These are phyloP conservation scores for Plantago ovata DNA, from an alignment of 257 asterid genomes.

Conservation along the genomic window DNA sequence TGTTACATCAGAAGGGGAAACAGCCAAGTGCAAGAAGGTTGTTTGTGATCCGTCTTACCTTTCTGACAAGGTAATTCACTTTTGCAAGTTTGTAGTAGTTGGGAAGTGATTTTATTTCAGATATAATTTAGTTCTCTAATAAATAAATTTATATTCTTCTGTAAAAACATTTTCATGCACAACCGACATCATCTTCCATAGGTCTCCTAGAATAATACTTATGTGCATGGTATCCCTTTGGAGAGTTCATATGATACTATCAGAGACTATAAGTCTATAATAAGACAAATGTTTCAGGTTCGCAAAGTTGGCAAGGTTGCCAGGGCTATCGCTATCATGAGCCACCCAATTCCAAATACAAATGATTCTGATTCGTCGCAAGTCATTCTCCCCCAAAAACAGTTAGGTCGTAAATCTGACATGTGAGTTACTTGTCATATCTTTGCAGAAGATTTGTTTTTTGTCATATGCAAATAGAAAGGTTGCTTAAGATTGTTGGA, in stretches of 20 bases:
- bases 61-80: conserved; percentile 59
- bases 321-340: conserved; percentile 91
- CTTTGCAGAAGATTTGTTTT: not conserved
- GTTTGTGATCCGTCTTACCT: conserved; percentile 97
- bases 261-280: conserved; percentile 16
- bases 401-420: conserved; percentile 88
- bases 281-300: conserved; percentile 38
- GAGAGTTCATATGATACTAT: conserved; percentile 9
- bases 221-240: not conserved
- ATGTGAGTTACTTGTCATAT: conserved; percentile 50
- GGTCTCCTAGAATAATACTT: no score
- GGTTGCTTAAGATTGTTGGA: not conserved
- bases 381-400: conserved; percentile 94
- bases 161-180: not conserved
- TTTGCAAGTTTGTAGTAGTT: conserved; percentile 4
- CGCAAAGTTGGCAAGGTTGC: conserved; percentile 88
- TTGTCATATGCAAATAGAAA: conserved; percentile 2
- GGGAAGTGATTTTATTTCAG: not conserved
- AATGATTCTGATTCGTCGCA: conserved; percentile 82
- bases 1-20: conserved; percentile 95
- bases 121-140: not conserved
- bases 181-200: no score
- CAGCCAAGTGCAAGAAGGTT: conserved; percentile 91
- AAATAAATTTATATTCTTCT: conserved; percentile 4
- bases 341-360: conserved; percentile 93